Base-by-base conservation (phyloP, 2,329 filamentous ascomycete genomes). In the Colletotrichum gloeosporioides region DNA sequence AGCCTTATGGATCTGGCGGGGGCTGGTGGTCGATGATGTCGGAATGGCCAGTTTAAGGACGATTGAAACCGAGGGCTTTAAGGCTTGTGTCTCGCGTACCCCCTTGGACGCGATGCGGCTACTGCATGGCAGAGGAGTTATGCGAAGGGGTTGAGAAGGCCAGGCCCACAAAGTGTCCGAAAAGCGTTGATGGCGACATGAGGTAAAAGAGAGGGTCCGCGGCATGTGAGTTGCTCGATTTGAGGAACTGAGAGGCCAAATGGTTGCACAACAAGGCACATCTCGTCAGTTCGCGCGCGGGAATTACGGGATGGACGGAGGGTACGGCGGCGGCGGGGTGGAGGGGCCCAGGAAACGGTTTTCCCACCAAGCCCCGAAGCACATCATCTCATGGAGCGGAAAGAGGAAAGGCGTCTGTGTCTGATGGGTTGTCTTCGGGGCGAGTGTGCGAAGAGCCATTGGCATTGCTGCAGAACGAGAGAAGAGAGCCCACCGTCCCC, bases 261-360 rank as follows among this genome's bases (percentile, higher is more conserved):
- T 22, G 25, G 22, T 63, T 36, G 27, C 31, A 61, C 57, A 32
- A 61, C 57, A 32, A 61, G n/a, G 25, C 36, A 49, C 39, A 70
- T 49, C 61, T 66, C 61, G 18, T 61, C 68, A 73, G 10, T 61
- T 69, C 63, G 57, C 74, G 70, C 73, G 74, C 74, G 74, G 74
- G 70, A 73, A 65, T 69, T 76, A 69, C 70, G 70, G 74, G 64
- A 76, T 69, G 70, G 71, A 32, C 64, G 65, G 74, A 69, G 32
- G 62, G n/a, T n/a, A 34, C 22, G 32, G 61, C 32, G 49, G 34
- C 34, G 53, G 34, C 59, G 29, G 57, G 59, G 59, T 12, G 59
- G 22, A 61, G 63, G 57, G 69, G 27, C 57, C 27, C 31, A 32
- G 62, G 34, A 61, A 69, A 55, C 69, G 36, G 18, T 31, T 59